Percentiles rank a stretch among this genome's conserved stretches.
phyloP scores from a whole-genome alignment of 192 early-diverging fungal species.

The Haplosporangium gracile region DNA sequence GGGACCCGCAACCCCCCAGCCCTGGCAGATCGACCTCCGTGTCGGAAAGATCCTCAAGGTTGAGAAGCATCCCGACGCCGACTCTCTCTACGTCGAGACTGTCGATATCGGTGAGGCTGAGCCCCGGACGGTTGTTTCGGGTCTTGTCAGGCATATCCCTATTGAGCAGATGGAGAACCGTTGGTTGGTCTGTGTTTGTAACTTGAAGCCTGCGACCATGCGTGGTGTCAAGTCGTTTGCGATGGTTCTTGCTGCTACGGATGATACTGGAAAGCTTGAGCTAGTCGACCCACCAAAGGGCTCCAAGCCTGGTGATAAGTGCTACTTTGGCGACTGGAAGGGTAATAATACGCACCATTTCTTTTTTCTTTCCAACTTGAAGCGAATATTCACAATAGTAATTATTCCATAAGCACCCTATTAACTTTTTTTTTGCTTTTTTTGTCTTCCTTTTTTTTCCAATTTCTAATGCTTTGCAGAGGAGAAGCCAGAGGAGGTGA shows the following conservation, averaged over 20 bases:
- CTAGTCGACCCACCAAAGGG: constrained; percentile 90
- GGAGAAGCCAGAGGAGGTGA: constrained; percentile 83
- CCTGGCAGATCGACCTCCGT: constrained; percentile 92
- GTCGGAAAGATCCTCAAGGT: constrained; percentile 90
- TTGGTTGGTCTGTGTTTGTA: constrained; percentile 83
- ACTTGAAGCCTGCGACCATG: constrained; percentile 96
- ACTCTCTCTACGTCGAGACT: constrained; percentile 95
- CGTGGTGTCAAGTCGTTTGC: constrained; percentile 95
- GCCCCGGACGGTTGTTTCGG: constrained; percentile 91
- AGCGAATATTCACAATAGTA: too few species aligned
- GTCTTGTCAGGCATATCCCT: constrained; percentile 92
- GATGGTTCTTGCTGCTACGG: constrained; percentile 96
- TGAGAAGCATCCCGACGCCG: constrained; percentile 95
- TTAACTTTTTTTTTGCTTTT: constrained; percentile 12
- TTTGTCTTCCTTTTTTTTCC: not conserved
- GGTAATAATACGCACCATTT: constrained; percentile 36
- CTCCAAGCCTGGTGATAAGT: constrained; percentile 88
- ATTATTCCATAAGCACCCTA: not conserved
- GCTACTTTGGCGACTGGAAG: constrained; percentile 94
- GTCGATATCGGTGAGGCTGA: constrained; percentile 91
- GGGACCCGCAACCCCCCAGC: constrained; percentile 64
- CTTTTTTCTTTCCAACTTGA: not conserved
- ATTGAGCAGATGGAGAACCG: constrained; percentile 89
- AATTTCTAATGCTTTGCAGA: constrained; percentile 21
- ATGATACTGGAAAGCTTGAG: constrained; percentile 90